A percentile compares a stretch with the other conserved stretches of the same genome.
These are phyloP conservation scores for Babjeviella inositovora DNA, from an alignment of 805 yeast species.

Conservation along the genomic window DNA sequence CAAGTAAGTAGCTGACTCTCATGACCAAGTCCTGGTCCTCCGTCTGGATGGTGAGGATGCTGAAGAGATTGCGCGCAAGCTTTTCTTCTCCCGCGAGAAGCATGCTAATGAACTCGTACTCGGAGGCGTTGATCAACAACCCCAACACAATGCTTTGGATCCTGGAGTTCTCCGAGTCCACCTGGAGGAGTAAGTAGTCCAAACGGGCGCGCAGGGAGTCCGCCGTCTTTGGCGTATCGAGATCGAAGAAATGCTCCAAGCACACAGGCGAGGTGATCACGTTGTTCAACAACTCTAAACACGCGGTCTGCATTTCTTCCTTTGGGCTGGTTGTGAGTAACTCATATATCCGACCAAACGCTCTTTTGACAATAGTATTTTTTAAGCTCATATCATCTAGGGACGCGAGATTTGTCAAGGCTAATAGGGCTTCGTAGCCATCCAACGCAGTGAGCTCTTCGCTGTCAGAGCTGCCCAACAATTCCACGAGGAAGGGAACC, in stretches of 20 bases:
- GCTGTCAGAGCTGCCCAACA: conserved; percentile 19
- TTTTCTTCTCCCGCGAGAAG: conserved; percentile 1
- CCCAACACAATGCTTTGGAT: conserved; percentile 7
- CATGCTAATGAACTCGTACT: conserved; percentile 6
- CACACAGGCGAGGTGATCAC: conserved; percentile 17
- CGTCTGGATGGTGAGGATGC: no score
- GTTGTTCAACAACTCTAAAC: conserved; percentile 33
- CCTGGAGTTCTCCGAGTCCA: conserved; percentile 6
- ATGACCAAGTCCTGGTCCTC: no score
- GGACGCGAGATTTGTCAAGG: conserved; percentile 34
- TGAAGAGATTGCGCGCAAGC: no score
- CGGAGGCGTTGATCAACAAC: conserved; percentile 10
- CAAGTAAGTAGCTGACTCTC: no score
- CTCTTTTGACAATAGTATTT: conserved; percentile 12
- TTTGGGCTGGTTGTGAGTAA: conserved; percentile 15
- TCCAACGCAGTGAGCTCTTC: conserved; percentile 16
- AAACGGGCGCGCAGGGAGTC: conserved; percentile 4
- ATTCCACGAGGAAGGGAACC: conserved; percentile 30
- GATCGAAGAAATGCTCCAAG: conserved; percentile 22
- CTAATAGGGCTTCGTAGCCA: conserved; percentile 24
- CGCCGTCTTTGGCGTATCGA: conserved; percentile 10
- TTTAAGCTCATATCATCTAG: conserved; percentile 13
- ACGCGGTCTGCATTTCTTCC: conserved; percentile 21
- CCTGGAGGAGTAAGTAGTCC: conserved; percentile 7
- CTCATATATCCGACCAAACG: conserved; percentile 16